These are phyloP conservation scores for Neurospora africana DNA, from an alignment of 495 filamentous ascomycete genomes.

Conservation along the genomic window DNA sequence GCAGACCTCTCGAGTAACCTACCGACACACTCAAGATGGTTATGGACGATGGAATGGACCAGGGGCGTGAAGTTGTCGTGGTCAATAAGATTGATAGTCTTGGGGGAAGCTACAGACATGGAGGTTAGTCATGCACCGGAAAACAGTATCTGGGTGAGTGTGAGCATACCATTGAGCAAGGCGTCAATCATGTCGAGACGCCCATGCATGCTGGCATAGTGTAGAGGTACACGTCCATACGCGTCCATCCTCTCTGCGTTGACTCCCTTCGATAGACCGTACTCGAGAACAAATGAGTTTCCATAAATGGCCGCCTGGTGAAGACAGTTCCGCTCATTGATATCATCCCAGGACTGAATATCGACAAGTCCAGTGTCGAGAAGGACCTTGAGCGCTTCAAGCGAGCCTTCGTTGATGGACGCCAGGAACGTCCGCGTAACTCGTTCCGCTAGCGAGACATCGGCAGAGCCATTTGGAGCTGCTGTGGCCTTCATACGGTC, in stretches of 20 bases:
- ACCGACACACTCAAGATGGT: constrained; percentile 66
- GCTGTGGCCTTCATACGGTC: constrained; percentile 36
- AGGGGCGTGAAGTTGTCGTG: constrained; percentile 96
- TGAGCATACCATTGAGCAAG: constrained; percentile 46
- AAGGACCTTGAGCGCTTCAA: constrained; percentile 62
- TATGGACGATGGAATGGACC: constrained; percentile 87
- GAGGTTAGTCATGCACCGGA: not conserved
- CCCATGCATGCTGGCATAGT: constrained; percentile 95
- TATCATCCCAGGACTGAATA: constrained; percentile 83
- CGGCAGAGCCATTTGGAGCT: constrained; percentile 25
- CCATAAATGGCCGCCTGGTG: constrained; percentile 92
- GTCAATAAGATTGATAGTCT: constrained; percentile 74
- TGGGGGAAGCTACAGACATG: constrained; percentile 26
- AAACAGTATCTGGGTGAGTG: not conserved
- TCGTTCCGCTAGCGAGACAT: constrained; percentile 47
- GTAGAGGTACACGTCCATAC: constrained; percentile 85
- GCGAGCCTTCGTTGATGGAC: constrained; percentile 74
- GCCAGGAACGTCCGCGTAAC: constrained; percentile 83
- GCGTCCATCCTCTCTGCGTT: constrained; percentile 76
- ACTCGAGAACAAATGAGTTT: constrained; percentile 60
- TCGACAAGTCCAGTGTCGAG: constrained; percentile 74
- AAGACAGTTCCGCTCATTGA: constrained; percentile 91
- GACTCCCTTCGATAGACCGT: constrained; percentile 59
- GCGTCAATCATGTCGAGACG: constrained; percentile 70
- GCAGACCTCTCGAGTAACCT: constrained; percentile 62